Conservation (phyloP, 306 rosid species). For the Vicia sativa region DNA sequence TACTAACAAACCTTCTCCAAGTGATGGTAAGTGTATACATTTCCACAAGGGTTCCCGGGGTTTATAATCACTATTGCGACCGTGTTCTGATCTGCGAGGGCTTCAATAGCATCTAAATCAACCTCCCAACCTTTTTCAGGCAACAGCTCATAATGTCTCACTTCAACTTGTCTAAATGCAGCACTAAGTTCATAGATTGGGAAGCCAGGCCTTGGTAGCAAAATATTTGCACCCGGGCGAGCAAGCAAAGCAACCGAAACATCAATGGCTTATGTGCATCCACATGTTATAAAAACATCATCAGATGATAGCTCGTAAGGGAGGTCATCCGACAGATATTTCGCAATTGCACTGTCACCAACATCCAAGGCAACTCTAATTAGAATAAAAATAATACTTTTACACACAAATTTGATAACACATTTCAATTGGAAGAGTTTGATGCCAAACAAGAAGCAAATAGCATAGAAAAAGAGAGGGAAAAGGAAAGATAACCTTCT, state of each 20-base stretch:
- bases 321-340: conserved; percentile 84
- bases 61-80: conserved; percentile 84
- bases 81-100: conserved; percentile 81
- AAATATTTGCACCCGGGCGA: conserved; percentile 77
- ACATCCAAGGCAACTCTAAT: conserved; percentile 11
- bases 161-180: conserved; percentile 79
- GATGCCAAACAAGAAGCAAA: background rate
- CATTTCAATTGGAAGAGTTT: too few species aligned
- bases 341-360: conserved; percentile 72
- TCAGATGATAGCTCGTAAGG: conserved; percentile 76
- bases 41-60: conserved; percentile 98
- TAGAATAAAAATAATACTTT: background rate
- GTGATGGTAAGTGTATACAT: conserved; percentile 78
- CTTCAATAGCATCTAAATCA: conserved; percentile 70
- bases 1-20: conserved; percentile 67
- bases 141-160: conserved; percentile 69
- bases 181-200: conserved; percentile 87
- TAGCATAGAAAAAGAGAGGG: background rate
- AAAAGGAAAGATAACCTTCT: conserved; percentile 52
- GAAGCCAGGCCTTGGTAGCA: conserved; percentile 96
- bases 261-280: conserved; percentile 98
- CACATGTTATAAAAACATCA: conserved; percentile 86
- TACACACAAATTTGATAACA: background rate
- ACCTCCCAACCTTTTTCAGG: conserved; percentile 89
- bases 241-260: conserved; percentile 83